These are phyloP conservation scores for Entomortierella lignicola DNA, from an alignment of 192 early-diverging fungal genomes.

Conservation along the genomic window DNA sequence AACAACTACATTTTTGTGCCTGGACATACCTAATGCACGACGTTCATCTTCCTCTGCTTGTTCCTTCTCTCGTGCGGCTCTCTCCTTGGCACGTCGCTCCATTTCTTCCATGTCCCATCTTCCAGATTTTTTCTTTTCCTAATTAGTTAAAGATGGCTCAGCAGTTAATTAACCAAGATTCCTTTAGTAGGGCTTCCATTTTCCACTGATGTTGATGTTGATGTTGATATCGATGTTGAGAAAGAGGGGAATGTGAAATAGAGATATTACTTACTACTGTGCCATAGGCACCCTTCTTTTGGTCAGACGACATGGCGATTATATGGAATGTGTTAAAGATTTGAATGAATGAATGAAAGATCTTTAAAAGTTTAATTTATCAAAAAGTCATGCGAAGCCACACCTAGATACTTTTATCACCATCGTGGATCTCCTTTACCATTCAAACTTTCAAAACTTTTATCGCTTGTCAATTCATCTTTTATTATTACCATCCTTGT, in stretches of 20 bases:
- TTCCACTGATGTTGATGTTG: too few species aligned
- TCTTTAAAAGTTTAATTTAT: not conserved
- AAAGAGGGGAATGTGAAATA: not conserved
- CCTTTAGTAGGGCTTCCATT: not conserved
- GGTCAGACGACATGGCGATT: constrained; percentile 16
- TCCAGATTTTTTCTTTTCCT: constrained; percentile 37
- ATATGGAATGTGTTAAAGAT: too few species aligned
- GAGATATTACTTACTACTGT: constrained; percentile 23
- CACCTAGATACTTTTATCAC: too few species aligned
- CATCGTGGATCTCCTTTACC: too few species aligned
- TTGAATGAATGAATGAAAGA: too few species aligned
- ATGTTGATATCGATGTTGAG: not conserved
- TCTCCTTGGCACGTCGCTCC: constrained; percentile 71
- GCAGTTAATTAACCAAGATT: not conserved
- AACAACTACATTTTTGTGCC: too few species aligned
- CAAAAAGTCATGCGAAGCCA: too few species aligned
- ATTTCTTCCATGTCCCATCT: constrained; percentile 81
- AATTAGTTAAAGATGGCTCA: not conserved
- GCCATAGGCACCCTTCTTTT: constrained; percentile 50
- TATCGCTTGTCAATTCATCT: too few species aligned
- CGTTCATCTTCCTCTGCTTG: constrained; percentile 65
- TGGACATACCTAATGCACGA: constrained; percentile 59
- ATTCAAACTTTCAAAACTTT: too few species aligned
- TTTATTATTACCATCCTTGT: too few species aligned
- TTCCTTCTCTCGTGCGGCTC: constrained; percentile 60